A percentile compares a stretch with the other conserved stretches of the same genome.
Evolutionary conservation across 2,329 filamentous ascomycete species (phyloP).

Genomic region (Eutypa lata): DNA sequence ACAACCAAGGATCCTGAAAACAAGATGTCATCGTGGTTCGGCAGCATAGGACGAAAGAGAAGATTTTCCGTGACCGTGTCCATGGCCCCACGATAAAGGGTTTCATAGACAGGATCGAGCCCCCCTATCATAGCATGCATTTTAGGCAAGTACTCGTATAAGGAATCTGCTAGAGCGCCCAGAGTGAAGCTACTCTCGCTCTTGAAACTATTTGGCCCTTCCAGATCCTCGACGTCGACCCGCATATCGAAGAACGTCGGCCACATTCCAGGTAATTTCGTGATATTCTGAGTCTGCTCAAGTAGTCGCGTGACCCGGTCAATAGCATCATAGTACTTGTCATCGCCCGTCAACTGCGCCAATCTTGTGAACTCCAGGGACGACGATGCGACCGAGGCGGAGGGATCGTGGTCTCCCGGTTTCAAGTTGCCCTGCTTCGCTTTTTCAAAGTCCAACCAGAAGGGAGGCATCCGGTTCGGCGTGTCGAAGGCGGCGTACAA

Average conservation of each 20-base stretch:
- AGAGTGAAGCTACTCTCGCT: constrained; percentile 39
- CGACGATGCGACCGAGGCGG: constrained; percentile 49
- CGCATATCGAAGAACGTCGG: constrained; percentile 58
- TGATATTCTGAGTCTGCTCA: constrained; percentile 60
- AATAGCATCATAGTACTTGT: constrained; percentile 70
- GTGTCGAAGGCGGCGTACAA: constrained; percentile 47
- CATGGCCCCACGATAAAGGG: constrained; percentile 60
- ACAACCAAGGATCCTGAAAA: constrained; percentile 28
- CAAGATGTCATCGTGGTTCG: constrained; percentile 56
- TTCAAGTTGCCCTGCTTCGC: not conserved
- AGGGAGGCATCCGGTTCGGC: constrained; percentile 42
- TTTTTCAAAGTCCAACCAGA: constrained; percentile 1
- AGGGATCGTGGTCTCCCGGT: constrained; percentile 18
- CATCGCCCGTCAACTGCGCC: constrained; percentile 62
- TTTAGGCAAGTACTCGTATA: constrained; percentile 57
- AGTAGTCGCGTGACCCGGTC: constrained; percentile 68
- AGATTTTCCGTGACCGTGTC: constrained; percentile 56
- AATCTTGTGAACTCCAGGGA: constrained; percentile 67
- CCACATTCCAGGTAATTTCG: constrained; percentile 70
- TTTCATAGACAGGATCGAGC: constrained; percentile 52
- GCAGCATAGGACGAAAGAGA: constrained; percentile 66
- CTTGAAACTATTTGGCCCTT: constrained; percentile 20
- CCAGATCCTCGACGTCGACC: constrained; percentile 35
- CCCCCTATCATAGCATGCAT: constrained; percentile 64
- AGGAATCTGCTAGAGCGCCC: constrained; percentile 48